Percentiles rank a stretch among this genome's conserved stretches.
phyloP scores from a whole-genome alignment of 2,329 filamentous ascomycete species.

The Apiospora saccharicola region DNA sequence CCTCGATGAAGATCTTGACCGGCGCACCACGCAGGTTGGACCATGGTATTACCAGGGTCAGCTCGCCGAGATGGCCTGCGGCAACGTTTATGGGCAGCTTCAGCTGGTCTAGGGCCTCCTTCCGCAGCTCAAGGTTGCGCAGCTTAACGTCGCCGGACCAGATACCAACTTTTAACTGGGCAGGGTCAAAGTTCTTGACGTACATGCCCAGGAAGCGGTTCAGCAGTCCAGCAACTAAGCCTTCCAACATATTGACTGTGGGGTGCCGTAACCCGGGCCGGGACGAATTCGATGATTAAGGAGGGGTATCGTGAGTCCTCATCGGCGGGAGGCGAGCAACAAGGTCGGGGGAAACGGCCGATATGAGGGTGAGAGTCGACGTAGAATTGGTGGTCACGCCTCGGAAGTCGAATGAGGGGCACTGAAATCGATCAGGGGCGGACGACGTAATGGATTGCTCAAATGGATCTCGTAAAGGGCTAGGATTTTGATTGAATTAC shows the following conservation, averaged over 20 bases:
- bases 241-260: constrained; percentile 85
- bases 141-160: constrained; percentile 99
- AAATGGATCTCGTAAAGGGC: not conserved
- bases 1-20: constrained; percentile 93
- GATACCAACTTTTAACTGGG: constrained; percentile 97
- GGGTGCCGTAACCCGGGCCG: constrained; percentile 77
- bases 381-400: not conserved
- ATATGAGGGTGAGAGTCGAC: not conserved
- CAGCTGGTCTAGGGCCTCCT: constrained; percentile 95
- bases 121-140: constrained; percentile 87
- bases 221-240: constrained; percentile 93
- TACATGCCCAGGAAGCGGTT: constrained; percentile 99
- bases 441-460: not conserved
- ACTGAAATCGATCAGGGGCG: not conserved
- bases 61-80: constrained; percentile 89
- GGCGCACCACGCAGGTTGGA: constrained; percentile 95
- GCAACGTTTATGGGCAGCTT: constrained; percentile 96
- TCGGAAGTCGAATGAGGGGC: not conserved
- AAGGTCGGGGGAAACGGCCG: not conserved
- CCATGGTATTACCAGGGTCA: constrained; percentile 95
- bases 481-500: constrained; percentile 4
- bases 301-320: constrained; percentile 37
- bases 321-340: constrained; percentile 36
- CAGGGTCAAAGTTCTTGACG: constrained; percentile 98
- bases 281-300: constrained; percentile 49